Percentiles rank a stretch among this genome's conserved stretches.
These are phyloP conservation scores for Aureobasidium vineae DNA, from an alignment of 2,329 filamentous ascomycete genomes.

Conservation along the genomic window DNA sequence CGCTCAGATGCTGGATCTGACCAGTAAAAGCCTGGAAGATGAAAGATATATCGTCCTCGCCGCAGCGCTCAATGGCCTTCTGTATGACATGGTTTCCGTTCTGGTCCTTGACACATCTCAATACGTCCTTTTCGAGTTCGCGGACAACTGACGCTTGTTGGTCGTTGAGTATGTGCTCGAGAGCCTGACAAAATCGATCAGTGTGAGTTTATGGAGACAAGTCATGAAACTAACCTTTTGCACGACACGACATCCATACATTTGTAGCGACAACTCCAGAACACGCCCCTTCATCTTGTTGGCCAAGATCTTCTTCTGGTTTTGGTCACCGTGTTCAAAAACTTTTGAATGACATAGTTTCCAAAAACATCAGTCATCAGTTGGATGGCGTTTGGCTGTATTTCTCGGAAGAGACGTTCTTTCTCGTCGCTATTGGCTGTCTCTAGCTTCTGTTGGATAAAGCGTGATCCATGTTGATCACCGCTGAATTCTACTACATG, in stretches of 20 bases:
- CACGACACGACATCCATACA: constrained; percentile 93
- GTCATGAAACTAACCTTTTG: constrained; percentile 65
- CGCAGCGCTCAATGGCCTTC: constrained; percentile 81
- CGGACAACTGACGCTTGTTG: constrained; percentile 81
- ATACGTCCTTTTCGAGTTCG: constrained; percentile 74
- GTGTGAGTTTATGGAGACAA: background rate
- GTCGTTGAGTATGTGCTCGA: constrained; percentile 88
- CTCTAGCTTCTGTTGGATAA: constrained; percentile 91
- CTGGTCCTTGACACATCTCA: constrained; percentile 77
- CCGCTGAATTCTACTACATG: constrained; percentile 93
- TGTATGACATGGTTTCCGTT: constrained; percentile 98
- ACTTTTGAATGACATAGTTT: constrained; percentile 97
- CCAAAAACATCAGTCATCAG: constrained; percentile 97
- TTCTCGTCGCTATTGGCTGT: constrained; percentile 95
- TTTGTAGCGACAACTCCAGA: constrained; percentile 73
- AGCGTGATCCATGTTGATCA: constrained; percentile 91
- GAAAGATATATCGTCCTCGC: constrained; percentile 75
- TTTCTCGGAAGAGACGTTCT: constrained; percentile 83
- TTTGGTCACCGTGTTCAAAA: constrained; percentile 96
- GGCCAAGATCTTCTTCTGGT: constrained; percentile 84
- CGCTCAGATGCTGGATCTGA: constrained; percentile 70
- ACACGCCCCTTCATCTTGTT: constrained; percentile 86
- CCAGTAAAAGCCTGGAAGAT: constrained; percentile 78
- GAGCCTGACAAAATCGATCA: constrained; percentile 51
- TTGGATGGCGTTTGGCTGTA: constrained; percentile 77